These are phyloP conservation scores for Euphorbia corollata DNA, from an alignment of 441 rosid genomes.

Conservation along the genomic window DNA sequence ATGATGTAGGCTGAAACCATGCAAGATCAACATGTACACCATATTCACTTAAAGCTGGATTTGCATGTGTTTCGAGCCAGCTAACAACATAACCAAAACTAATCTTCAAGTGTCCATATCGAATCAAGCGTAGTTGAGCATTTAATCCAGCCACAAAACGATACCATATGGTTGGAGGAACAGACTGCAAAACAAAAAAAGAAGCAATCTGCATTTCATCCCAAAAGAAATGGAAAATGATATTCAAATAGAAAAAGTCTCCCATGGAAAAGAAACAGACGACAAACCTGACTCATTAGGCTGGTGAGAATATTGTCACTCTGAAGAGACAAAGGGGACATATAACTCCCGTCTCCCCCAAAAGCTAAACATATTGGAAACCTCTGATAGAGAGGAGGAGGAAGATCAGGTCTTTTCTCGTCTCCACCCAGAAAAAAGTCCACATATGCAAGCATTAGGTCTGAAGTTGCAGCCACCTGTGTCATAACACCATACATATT, in stretches of 20 bases:
- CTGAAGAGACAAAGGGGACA: slow-evolving; percentile 75
- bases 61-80: slow-evolving; percentile 92
- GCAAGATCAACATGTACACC: slow-evolving; percentile 65
- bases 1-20: slow-evolving; percentile 68
- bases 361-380: slow-evolving; percentile 62
- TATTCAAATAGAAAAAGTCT: not conserved
- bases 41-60: slow-evolving; percentile 58
- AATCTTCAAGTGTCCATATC: slow-evolving; percentile 52
- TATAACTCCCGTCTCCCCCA: slow-evolving; percentile 90
- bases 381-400: slow-evolving; percentile 63
- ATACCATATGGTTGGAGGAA: slow-evolving; percentile 83
- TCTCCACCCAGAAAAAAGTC: slow-evolving; percentile 91
- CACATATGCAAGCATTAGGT: slow-evolving; percentile 70
- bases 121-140: slow-evolving; percentile 76
- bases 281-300: slow-evolving; percentile 71
- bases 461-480: slow-evolving; percentile 79
- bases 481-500: slow-evolving; percentile 5
- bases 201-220: slow-evolving; percentile 13
- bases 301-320: slow-evolving; percentile 68
- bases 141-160: slow-evolving; percentile 82
- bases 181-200: slow-evolving; percentile 33
- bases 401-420: slow-evolving; percentile 79
- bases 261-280: slow-evolving; percentile 8
- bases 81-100: slow-evolving; percentile 59
- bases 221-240: slow-evolving; percentile 5